Percentiles rank a stretch among this genome's conserved stretches.
phyloP scores from a whole-genome alignment of 1,284 basidiomycete species.

The Porogramme epimiltina region DNA sequence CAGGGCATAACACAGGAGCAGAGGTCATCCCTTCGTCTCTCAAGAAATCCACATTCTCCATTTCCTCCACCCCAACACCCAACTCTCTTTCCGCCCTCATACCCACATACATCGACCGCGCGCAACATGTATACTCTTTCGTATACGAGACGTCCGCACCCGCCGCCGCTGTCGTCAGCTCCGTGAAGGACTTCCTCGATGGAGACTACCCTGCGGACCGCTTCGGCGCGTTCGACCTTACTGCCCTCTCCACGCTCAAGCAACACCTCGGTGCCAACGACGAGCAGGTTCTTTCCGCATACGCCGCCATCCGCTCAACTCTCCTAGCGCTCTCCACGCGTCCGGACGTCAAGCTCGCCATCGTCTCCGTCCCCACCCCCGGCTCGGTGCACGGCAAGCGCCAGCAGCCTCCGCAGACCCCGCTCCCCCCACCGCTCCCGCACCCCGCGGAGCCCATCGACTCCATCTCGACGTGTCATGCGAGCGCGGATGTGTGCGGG shows the following conservation, averaged over 20 bases:
- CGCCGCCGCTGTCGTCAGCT: constrained; percentile 6
- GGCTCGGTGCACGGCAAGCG: constrained; percentile 32
- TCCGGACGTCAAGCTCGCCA: constrained; percentile 46
- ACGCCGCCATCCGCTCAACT: constrained; percentile 43
- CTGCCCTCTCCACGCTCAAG: constrained; percentile 49
- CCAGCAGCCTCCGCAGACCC: constrained; percentile 51
- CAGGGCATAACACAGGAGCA: constrained; percentile 28
- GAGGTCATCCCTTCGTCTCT: constrained; percentile 53
- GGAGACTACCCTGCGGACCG: constrained; percentile 39
- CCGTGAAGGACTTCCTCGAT: constrained; percentile 54
- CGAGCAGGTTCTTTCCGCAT: constrained; percentile 53
- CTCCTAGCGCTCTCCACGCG: constrained; percentile 44
- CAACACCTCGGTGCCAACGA: constrained; percentile 49
- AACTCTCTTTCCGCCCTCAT: constrained; percentile 51
- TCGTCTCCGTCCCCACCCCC: constrained; percentile 48
- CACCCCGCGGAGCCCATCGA: constrained; percentile 53
- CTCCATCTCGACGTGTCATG: constrained; percentile 66
- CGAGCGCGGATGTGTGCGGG: constrained; percentile 53
- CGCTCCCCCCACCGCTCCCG: constrained; percentile 51
- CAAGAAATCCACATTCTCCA: constrained; percentile 43
- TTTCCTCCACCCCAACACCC: constrained; percentile 30
- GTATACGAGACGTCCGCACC: constrained; percentile 40
- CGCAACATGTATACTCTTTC: constrained; percentile 56
- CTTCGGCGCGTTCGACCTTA: constrained; percentile 66
- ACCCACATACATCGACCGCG: constrained; percentile 58